phyloP scores from a whole-genome alignment of 2,329 filamentous ascomycete genomes.

The Hypoxylon sp. region DNA sequence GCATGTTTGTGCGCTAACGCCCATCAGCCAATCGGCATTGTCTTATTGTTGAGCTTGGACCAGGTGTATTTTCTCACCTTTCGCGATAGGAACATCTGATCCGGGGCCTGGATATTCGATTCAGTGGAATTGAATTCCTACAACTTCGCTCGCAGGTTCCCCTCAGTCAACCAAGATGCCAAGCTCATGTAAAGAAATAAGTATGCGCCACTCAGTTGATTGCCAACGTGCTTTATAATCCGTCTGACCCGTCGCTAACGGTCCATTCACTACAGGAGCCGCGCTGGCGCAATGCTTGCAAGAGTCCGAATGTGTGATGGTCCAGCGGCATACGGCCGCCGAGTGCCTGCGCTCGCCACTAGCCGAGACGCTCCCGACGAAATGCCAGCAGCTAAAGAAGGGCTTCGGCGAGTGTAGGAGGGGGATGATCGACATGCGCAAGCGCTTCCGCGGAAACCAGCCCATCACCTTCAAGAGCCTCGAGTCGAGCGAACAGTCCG shows the following conservation, averaged over 20 bases:
- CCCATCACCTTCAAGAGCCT: conserved; percentile 76
- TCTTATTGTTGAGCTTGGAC: conserved; percentile 31
- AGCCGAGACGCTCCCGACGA: conserved; percentile 81
- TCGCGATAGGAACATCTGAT: conserved; percentile 36
- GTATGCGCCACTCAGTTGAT: conserved; percentile 65
- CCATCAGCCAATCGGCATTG: conserved; percentile 33
- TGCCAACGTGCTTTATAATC: conserved; percentile 1
- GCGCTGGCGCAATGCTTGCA: conserved; percentile 96
- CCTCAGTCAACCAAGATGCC: conserved; percentile 73
- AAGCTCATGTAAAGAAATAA: conserved; percentile 95
- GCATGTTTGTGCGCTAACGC: conserved; percentile 16
- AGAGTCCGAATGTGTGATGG: conserved; percentile 95
- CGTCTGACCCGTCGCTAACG: conserved; percentile 25
- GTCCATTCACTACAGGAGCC: conserved; percentile 70
- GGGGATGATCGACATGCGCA: conserved; percentile 98
- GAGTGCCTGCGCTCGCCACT: conserved; percentile 91
- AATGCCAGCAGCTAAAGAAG: conserved; percentile 93
- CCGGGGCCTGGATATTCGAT: conserved; percentile 5
- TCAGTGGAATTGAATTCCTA: conserved; percentile 4
- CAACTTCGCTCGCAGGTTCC: conserved; percentile 8
- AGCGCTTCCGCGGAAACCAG: conserved; percentile 94
- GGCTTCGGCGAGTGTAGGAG: conserved; percentile 96
- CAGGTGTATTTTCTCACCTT: conserved; percentile 33
- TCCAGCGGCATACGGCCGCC: conserved; percentile 85
- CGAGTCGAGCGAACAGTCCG: conserved; percentile 70